Evolutionary conservation across 306 rosid species (phyloP).

Genomic region (Hippophae rhamnoides): DNA sequence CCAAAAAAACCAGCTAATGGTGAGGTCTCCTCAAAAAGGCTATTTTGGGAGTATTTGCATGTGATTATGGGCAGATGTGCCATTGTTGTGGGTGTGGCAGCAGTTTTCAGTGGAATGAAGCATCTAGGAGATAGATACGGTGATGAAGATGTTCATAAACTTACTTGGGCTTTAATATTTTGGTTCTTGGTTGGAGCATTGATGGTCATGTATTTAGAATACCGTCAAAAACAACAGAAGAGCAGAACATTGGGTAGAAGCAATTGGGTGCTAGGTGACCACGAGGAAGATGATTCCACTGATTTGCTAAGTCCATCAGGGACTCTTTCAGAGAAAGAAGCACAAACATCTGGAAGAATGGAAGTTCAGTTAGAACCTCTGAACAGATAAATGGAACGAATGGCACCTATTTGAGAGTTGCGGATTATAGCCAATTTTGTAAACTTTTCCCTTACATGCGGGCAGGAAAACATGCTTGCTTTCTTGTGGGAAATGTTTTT

Average conservation of each 20-base stretch:
- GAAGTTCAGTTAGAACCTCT: slow-evolving; percentile 92
- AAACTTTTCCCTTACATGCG: not conserved
- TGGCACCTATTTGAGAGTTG: slow-evolving; percentile 10
- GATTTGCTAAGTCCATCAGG: slow-evolving; percentile 60
- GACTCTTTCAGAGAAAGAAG: slow-evolving; percentile 32
- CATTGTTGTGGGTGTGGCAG: slow-evolving; percentile 54
- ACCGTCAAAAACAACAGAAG: slow-evolving; percentile 34
- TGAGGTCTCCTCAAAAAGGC: slow-evolving; percentile 45
- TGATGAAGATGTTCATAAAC: slow-evolving; percentile 59
- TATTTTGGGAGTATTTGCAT: slow-evolving; percentile 77
- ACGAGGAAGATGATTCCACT: slow-evolving; percentile 65
- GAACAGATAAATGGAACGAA: slow-evolving; percentile 37
- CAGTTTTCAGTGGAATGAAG: slow-evolving; percentile 81
- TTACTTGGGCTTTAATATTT: slow-evolving; percentile 53
- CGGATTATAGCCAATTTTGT: slow-evolving; percentile 21
- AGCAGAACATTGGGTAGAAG: slow-evolving; percentile 45
- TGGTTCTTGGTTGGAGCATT: slow-evolving; percentile 60
- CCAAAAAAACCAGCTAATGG: slow-evolving; percentile 51
- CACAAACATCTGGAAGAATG: slow-evolving; percentile 46
- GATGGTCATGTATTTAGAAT: slow-evolving; percentile 51
- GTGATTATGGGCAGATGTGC: slow-evolving; percentile 62
- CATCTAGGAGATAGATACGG: slow-evolving; percentile 78
- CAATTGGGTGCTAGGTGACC: slow-evolving; percentile 82
- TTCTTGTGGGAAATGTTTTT: slow-evolving; percentile 2
- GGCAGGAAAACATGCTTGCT: not conserved